Conservation (phyloP, 306 rosid species). For the Rubus parviflorus region DNA sequence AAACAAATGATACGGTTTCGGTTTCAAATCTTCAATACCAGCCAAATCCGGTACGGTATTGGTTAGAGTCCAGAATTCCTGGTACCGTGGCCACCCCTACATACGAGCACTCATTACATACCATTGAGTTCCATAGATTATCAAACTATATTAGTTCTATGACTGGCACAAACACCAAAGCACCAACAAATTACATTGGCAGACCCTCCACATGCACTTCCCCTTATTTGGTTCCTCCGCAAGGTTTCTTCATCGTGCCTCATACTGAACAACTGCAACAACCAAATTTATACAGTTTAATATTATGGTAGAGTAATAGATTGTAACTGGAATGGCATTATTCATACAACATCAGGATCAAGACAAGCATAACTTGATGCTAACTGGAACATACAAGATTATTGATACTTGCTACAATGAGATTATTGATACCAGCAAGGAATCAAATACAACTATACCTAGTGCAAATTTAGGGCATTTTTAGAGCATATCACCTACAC, state of each 20-base stretch:
- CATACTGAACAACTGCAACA: conserved; percentile 18
- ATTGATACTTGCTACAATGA: not conserved
- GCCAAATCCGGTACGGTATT: too few species aligned
- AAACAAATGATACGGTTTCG: too few species aligned
- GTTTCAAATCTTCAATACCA: too few species aligned
- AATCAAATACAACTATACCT: too few species aligned
- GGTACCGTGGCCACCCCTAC: too few species aligned
- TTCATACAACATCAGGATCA: not conserved
- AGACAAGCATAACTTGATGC: not conserved
- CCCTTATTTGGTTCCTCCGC: not conserved
- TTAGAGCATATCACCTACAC: too few species aligned
- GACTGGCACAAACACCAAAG: not conserved
- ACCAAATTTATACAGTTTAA: not conserved
- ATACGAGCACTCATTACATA: not conserved
- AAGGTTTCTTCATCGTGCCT: conserved; percentile 4
- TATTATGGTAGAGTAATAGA: not conserved
- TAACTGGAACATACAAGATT: not conserved
- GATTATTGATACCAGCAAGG: not conserved
- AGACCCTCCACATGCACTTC: not conserved
- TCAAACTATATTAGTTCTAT: not conserved
- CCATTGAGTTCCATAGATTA: not conserved
- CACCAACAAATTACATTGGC: not conserved
- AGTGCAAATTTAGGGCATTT: too few species aligned
- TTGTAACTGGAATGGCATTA: not conserved
- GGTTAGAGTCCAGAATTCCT: too few species aligned